Evolutionary conservation across 768 basidiomycete species (phyloP), one percentile per base, ranked within the genome.

Genomic region (Daedalea quercina): DNA sequence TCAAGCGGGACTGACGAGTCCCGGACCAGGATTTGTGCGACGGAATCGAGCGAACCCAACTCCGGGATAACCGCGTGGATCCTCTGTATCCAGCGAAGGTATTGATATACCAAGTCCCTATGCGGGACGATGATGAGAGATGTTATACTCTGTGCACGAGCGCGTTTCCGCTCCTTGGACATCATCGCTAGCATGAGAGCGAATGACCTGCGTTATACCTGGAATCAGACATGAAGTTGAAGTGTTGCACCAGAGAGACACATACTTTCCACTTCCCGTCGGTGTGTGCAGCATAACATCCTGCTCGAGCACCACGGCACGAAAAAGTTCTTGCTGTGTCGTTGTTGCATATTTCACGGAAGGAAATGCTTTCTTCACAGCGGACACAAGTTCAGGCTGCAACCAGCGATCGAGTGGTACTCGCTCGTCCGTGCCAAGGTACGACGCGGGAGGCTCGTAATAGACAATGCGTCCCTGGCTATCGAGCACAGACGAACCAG

Each of bases 231-330:
- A 26, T 31, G n/a, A 26, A 37, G 7, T 9, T 31, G 15, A 20
- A 9, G 3, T 9, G 24, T 11, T 3, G 12, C 9, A 15, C 42
- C 24, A 13, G 23, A 26, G 23, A 2, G 22, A 6, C 22, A 72
- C 85, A 54, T 63, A 89, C 88, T 90, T 90, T 70, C 87, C 89
- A 43, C 82, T 80, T 3, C 89, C 88, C n/a, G 88, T 87, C 23
- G 70, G 69, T 56, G 88, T 87, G 56, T 79, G 82, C 50, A 90
- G 59, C 13, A 89, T 66, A 17, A 90, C 72, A 64, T 90, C 82
- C 60, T 76, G 76, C 7, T 74, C 75, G 19, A 63, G 62, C 26
- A 84, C 54, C 9, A 87, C 72, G 17, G 81, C 85, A 2, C 79
- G 78, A 52, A 90, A 82, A 50, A 89, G 77, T 48, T 70, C 69